Conservation (phyloP, 257 asterid genomes). For the Solanum virginianum region DNA sequence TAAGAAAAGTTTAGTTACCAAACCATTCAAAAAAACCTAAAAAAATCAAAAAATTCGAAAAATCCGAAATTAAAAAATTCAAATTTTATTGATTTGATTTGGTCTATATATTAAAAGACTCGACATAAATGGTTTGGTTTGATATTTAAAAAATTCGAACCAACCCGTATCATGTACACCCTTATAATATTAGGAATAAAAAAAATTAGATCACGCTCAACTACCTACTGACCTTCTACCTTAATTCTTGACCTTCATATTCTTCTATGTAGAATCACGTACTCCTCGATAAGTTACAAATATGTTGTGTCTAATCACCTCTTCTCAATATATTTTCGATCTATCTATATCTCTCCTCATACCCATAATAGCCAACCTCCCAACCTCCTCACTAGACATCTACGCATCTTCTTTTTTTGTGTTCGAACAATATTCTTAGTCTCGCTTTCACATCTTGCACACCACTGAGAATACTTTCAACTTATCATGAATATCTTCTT, state of each 20-base stretch:
- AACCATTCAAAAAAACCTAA: too few relatives aligned
- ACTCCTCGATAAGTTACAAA: background rate
- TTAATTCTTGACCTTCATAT: fast-evolving
- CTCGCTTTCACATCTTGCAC: background rate
- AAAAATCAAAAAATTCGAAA: too few relatives aligned
- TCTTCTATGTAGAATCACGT: background rate
- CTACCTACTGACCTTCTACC: background rate
- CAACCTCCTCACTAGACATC: background rate
- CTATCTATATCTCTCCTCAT: background rate
- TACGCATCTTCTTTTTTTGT: background rate
- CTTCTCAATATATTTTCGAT: too few relatives aligned
- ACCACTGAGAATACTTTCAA: background rate
- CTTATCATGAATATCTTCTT: background rate
- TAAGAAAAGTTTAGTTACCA: too few relatives aligned
- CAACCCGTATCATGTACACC: too few relatives aligned
- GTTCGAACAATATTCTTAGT: background rate
- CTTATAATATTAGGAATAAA: too few relatives aligned
- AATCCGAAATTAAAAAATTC: too few relatives aligned
- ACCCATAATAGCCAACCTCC: background rate
- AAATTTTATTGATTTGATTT: too few relatives aligned
- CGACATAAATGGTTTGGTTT: too few relatives aligned
- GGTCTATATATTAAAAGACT: too few relatives aligned
- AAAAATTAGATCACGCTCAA: background rate
- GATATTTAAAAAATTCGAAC: too few relatives aligned
- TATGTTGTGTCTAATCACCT: background rate